phyloP scores from a whole-genome alignment of 2,329 filamentous ascomycete genomes.

The Fusarium anthophilum region DNA sequence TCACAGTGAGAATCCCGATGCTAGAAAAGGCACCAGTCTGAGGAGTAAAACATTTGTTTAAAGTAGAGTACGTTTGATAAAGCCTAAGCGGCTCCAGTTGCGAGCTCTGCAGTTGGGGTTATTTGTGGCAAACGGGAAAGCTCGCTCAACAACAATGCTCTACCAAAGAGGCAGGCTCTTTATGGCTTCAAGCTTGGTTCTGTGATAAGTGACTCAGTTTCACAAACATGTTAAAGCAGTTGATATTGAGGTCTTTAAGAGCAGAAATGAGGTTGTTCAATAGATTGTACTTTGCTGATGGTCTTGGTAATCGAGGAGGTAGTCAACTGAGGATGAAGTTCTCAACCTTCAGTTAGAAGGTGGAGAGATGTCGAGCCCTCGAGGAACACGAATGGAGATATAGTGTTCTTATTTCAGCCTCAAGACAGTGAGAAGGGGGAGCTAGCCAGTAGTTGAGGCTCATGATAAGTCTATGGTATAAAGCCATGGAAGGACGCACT shows the following conservation, averaged over 20 bases:
- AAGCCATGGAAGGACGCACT: neutral
- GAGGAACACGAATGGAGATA: neutral
- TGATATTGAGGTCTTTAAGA: neutral
- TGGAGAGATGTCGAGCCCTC: neutral
- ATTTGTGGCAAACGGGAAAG: neutral
- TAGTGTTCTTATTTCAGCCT: neutral
- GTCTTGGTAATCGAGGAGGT: neutral
- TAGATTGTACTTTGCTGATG: neutral
- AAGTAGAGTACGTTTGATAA: neutral
- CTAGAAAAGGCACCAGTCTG: neutral
- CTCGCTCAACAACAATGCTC: neutral
- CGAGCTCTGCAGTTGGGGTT: too few species aligned
- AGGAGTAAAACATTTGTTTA: accelerated
- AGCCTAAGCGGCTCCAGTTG: neutral
- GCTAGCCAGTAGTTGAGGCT: accelerated
- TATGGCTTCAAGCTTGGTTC: neutral
- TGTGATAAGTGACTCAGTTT: neutral
- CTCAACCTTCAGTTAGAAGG: neutral
- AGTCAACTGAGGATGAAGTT: neutral
- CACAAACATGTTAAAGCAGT: neutral
- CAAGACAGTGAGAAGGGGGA: neutral
- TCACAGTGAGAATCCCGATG: neutral
- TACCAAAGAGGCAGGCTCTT: neutral
- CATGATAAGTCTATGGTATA: too few species aligned
- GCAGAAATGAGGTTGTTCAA: neutral